These are phyloP conservation scores for Fusarium lyarnte DNA, from an alignment of 2,329 filamentous ascomycete genomes.

Conservation along the genomic window DNA sequence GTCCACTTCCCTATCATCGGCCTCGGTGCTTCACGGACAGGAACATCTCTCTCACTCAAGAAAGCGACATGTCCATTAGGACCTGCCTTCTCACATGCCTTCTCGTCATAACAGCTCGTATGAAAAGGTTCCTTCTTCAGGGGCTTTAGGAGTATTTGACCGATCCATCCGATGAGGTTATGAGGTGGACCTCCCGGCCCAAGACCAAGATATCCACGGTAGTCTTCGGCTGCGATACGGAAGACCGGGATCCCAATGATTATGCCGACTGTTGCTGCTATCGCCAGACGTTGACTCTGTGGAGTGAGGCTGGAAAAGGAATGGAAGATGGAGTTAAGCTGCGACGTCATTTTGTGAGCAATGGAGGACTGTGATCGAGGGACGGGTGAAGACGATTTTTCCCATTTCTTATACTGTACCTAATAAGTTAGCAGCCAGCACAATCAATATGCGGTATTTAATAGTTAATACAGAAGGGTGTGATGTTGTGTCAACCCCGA, in stretches of 20 bases:
- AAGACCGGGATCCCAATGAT: constrained; percentile 14
- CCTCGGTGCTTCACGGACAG: constrained; percentile 14
- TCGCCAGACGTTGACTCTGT: constrained; percentile 1
- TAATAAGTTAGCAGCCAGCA: neutral
- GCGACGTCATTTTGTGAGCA: constrained; percentile 14
- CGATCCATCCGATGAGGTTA: constrained; percentile 25
- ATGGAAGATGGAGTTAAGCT: neutral
- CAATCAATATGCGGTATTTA: neutral
- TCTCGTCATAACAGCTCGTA: constrained; percentile 13
- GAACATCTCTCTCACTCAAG: constrained; percentile 18
- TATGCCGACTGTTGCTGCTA: neutral
- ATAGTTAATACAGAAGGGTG: neutral
- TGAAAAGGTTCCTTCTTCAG: constrained; percentile 19
- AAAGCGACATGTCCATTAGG: constrained; percentile 19
- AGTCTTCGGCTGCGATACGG: constrained; percentile 13
- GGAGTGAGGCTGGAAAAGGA: neutral
- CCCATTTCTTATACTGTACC: neutral
- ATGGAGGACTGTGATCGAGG: neutral
- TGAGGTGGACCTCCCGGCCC: constrained; percentile 20
- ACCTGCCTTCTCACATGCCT: neutral
- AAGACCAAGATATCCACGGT: constrained; percentile 24
- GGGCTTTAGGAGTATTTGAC: constrained; percentile 19
- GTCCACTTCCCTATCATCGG: constrained; percentile 23
- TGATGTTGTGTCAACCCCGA: neutral
- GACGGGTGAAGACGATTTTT: neutral